Evolutionary conservation across 208 protist species (phyloP), one percentile per base, ranked within the genome.

Genomic region (Leishmania amazonensis): DNA sequence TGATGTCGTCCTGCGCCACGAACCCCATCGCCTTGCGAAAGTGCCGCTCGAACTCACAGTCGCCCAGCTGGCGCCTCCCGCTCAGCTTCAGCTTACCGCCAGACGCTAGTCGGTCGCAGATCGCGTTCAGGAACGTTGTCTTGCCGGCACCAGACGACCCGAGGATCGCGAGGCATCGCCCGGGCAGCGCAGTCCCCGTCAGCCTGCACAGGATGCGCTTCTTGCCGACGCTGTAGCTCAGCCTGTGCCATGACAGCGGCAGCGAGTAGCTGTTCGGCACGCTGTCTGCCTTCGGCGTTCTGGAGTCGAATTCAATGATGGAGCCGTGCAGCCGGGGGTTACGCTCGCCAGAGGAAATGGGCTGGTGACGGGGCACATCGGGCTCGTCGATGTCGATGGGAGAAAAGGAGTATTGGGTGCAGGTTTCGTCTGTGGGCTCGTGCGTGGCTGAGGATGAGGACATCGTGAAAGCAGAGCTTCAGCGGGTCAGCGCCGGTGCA

Each of bases 111-210:
- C 90, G 88, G 64, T 96, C 92, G 71, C 86, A 91, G 51, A 97
- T 85, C 53, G 92, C 92, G 81, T 96, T 96, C 49, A 97, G 95
- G 21, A 73, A 47, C 68, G 68, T 73, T 42, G 68, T 96, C 86
- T 98, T 98, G 75, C 95, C 95, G 49, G 95, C 92, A 77, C 95
- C 95, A 62, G 90, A 95, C 35, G 88, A 86, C 24, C 95, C 95
- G 83, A 98, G 93, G 51, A 98, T 89, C 31, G 95, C 95, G 67
- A 96, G 92, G 76, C 87, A 93, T 51, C 93, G 89, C 68, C 84
- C 85, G 35, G 93, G 92, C 73, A 94, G 85, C 53, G 93, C 93
- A 2, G 90, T 94, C 49, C 94, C 94, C 11, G 89, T 94, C 73
- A 97, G 84, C 19, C 84, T 83, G 72, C 84, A 65, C 60, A 97